Evolutionary conservation across 495 filamentous ascomycete species (phyloP).

Genomic region (Podospora bellae-mahoneyi): DNA sequence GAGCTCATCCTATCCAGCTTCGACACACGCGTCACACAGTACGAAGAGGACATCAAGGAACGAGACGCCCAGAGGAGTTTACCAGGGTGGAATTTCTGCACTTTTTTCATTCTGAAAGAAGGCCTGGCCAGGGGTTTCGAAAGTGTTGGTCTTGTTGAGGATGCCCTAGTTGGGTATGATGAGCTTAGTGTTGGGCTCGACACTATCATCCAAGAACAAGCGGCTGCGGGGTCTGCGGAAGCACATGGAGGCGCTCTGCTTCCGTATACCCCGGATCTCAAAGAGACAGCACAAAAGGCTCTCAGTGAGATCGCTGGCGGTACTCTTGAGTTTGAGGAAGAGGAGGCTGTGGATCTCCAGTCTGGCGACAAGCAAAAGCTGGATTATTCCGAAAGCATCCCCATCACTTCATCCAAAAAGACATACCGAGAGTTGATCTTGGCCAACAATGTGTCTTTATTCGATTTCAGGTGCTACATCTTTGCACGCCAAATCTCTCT

Average conservation of each 20-base stretch:
- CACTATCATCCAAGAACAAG: conserved; percentile 72
- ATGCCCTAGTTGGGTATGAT: conserved; percentile 89
- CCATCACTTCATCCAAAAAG: conserved; percentile 71
- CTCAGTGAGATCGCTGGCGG: conserved; percentile 31
- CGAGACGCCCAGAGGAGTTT: conserved; percentile 82
- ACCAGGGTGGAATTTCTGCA: conserved; percentile 98
- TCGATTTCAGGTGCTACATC: conserved; percentile 93
- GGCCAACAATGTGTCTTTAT: conserved; percentile 93
- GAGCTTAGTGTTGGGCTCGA: conserved; percentile 85
- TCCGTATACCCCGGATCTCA: conserved; percentile 66
- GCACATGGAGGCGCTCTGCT: conserved; percentile 65
- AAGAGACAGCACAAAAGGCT: conserved; percentile 53
- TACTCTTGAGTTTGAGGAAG: conserved; percentile 41
- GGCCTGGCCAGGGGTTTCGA: conserved; percentile 91
- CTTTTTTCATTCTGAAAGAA: conserved; percentile 96
- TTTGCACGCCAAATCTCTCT: conserved; percentile 86
- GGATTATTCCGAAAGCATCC: conserved; percentile 49
- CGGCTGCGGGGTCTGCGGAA: conserved; percentile 48
- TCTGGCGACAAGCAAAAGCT: conserved; percentile 30
- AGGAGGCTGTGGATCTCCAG: conserved; percentile 48
- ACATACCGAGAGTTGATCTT: conserved; percentile 89
- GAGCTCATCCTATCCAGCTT: conserved; percentile 83
- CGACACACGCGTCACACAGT: conserved; percentile 84
- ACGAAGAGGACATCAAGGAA: conserved; percentile 95
- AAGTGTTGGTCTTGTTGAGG: conserved; percentile 91